These are phyloP conservation scores for Geoglossum cookeanum DNA, from an alignment of 2,329 filamentous ascomycete species.

Conservation along the genomic window DNA sequence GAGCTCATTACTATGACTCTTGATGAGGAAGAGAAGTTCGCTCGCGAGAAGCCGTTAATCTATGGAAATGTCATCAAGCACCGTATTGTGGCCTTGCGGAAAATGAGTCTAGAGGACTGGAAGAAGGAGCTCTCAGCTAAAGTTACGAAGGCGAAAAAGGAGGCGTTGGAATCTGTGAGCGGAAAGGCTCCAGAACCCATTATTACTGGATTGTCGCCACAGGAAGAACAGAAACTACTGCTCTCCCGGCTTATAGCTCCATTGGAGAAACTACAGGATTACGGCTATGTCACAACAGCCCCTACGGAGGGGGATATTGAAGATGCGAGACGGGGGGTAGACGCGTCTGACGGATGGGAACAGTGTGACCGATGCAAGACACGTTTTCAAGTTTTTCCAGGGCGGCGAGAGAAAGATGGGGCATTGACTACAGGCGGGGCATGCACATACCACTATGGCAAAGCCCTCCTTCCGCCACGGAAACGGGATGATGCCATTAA, in stretches of 20 bases:
- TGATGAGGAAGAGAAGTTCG: constrained; percentile 61
- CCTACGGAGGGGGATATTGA: constrained; percentile 49
- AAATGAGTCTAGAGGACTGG: constrained; percentile 58
- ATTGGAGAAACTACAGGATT: constrained; percentile 37
- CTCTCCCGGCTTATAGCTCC: constrained; percentile 44
- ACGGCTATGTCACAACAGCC: constrained; percentile 55
- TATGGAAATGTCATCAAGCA: constrained; percentile 77
- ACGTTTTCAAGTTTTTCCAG: constrained; percentile 83
- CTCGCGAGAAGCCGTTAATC: constrained; percentile 45
- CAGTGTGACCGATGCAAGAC: constrained; percentile 70
- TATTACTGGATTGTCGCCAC: constrained; percentile 46
- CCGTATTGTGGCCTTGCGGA: constrained; percentile 54
- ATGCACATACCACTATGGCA: constrained; percentile 70
- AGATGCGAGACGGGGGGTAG: constrained; percentile 43
- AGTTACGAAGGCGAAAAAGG: constrained; percentile 6
- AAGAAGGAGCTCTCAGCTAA: constrained; percentile 32
- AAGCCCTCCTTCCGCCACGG: constrained; percentile 38
- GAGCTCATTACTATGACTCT: constrained; percentile 49
- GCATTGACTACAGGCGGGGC: constrained; percentile 57
- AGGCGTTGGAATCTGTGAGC: constrained; percentile 22
- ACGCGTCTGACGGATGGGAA: constrained; percentile 59
- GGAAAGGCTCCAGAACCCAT: constrained; percentile 30
- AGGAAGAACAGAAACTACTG: constrained; percentile 46
- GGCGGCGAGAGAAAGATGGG: constrained; percentile 55
- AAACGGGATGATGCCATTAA: constrained; percentile 36